A percentile compares a stretch with the other conserved stretches of the same genome.
phyloP scores from a whole-genome alignment of 2,329 filamentous ascomycete genomes.

The Beauveria sp. region DNA sequence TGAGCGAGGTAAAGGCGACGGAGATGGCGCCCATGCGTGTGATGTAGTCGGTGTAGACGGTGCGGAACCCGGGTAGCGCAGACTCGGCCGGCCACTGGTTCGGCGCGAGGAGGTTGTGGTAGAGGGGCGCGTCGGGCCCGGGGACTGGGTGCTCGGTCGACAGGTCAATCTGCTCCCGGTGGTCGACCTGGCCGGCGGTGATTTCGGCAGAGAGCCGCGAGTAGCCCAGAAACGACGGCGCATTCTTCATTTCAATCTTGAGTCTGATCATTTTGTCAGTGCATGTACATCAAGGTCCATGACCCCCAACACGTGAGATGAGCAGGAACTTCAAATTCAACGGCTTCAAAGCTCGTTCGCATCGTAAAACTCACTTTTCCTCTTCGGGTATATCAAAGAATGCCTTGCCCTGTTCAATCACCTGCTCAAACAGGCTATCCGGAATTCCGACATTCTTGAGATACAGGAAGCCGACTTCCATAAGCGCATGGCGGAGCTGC shows the following conservation, averaged over 20 bases:
- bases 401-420: conserved; percentile 58
- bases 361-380: conserved; percentile 54
- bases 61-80: conserved; percentile 59
- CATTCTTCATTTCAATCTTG: conserved; percentile 67
- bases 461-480: conserved; percentile 86
- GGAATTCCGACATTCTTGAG: conserved; percentile 72
- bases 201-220: conserved; percentile 58
- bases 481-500: conserved; percentile 64
- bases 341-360: too few relatives aligned
- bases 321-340: too few relatives aligned
- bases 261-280: conserved; percentile 32
- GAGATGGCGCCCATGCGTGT: conserved; percentile 64
- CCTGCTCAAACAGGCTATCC: conserved; percentile 54
- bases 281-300: not conserved
- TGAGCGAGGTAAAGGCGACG: conserved; percentile 67
- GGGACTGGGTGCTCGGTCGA: conserved; percentile 70
- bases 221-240: conserved; percentile 64
- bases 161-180: conserved; percentile 81
- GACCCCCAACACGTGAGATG: not conserved
- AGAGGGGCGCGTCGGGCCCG: conserved; percentile 52
- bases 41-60: conserved; percentile 69
- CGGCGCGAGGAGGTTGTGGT: conserved; percentile 69
- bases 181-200: conserved; percentile 68
- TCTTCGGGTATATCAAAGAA: conserved; percentile 72
- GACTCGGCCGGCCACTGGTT: conserved; percentile 68